Base-by-base conservation (phyloP, 768 basidiomycete genomes). In the Leccinum arenicola region DNA sequence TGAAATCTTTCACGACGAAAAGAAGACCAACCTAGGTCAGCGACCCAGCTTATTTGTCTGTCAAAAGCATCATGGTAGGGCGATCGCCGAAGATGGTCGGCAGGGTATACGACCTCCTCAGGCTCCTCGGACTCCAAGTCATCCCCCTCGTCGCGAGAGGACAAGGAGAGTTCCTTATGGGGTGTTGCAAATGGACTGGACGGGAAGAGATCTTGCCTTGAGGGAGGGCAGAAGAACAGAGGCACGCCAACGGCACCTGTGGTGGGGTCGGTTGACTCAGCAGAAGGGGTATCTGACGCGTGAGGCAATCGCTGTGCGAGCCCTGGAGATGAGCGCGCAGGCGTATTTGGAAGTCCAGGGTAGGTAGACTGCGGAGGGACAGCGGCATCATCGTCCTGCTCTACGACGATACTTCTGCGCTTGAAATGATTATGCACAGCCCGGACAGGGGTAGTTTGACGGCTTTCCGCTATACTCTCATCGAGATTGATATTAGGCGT, bases 21-120 rank as follows among this genome's bases (percentile, higher is more conserved):
- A 31, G 35, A 49, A 60, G 54, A 67, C 83, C 64, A 65, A 89
- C 90, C 85, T 69, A 82, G 86, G 50, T 85, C 83, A 45, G 87
- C 89, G 38, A 89, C 77, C 90, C 90, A 93, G 66, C 90, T 93
- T 49, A 85, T 84, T 64, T 85, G 81, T 62, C 86, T 79, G 31
- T 84, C 70, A 55, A 57, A 82, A 31, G 73, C 78, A 52, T 74
- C 77, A 52, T 81, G 78, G 36, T 80, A 82, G n/a, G 80, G 78
- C 14, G 80, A 80, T 40, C 80, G 79, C 36, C 79, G 75, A 60
- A 77, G 75, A 14, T 79, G 81, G 64, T 86, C 85, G 47, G 83
- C 82, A 50, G 82, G 80, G 68, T 83, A 88, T 31, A 88, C 69
- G 27, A 89, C 84, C 65, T 85, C 79, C 58, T 91, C 88, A 21